Percentiles rank a stretch among this genome's conserved stretches.
phyloP scores from a whole-genome alignment of 208 protist genomes.

The Trypanosoma brucei region DNA sequence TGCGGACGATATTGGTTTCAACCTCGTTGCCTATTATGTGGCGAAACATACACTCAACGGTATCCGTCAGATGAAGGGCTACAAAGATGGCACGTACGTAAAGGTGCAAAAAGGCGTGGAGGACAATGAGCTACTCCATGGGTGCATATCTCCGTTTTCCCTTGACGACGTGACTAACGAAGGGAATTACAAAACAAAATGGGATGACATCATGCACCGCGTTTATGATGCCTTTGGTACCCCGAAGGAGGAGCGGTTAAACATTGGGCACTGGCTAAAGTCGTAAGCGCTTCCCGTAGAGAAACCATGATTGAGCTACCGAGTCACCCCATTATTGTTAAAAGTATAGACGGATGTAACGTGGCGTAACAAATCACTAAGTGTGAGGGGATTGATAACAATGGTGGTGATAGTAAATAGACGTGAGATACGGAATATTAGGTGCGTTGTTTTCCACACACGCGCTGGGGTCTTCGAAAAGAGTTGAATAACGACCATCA shows the following conservation, averaged over 20 bases:
- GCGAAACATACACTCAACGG: slow-evolving; percentile 90
- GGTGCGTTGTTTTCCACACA: too few species aligned
- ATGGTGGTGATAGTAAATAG: too few species aligned
- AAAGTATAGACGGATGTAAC: too few species aligned
- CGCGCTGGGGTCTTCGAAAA: too few species aligned
- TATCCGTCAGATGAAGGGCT: slow-evolving; percentile 83
- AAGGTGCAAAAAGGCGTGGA: slow-evolving; percentile 87
- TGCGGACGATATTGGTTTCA: slow-evolving; percentile 80
- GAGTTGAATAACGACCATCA: too few species aligned
- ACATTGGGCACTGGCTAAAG: slow-evolving; percentile 51
- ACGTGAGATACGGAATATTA: too few species aligned
- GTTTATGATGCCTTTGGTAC: slow-evolving; percentile 87
- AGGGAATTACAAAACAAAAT: slow-evolving; percentile 32
- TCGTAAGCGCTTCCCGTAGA: background rate
- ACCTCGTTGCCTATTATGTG: slow-evolving; percentile 89
- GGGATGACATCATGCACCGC: slow-evolving; percentile 68
- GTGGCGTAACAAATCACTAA: too few species aligned
- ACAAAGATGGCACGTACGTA: slow-evolving; percentile 87
- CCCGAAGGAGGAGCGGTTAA: slow-evolving; percentile 36
- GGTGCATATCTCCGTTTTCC: slow-evolving; percentile 69
- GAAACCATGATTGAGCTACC: background rate
- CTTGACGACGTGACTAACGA: slow-evolving; percentile 60
- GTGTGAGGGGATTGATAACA: too few species aligned
- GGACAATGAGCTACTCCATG: slow-evolving; percentile 86
- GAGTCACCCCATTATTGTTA: too few species aligned